Percentiles rank a stretch among this genome's conserved stretches.
These are phyloP conservation scores for Cicer bijugum DNA, from an alignment of 306 rosid species.

Conservation along the genomic window DNA sequence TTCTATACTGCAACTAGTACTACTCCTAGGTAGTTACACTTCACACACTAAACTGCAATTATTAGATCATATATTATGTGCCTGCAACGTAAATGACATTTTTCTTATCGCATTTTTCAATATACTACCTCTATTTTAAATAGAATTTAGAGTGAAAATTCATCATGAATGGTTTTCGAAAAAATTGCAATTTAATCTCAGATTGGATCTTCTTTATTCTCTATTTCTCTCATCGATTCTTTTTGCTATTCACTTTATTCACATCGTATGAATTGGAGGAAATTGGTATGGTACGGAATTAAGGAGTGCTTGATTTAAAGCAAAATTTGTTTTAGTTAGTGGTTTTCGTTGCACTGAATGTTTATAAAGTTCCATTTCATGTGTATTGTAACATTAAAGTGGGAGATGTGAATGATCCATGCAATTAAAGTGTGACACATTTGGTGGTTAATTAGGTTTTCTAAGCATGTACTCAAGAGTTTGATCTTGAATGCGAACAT, in stretches of 20 bases:
- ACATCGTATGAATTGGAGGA: background rate
- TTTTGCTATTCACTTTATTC: background rate
- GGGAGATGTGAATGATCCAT: background rate
- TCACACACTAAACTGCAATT: too few relatives aligned
- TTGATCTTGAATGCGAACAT: background rate
- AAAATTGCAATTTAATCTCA: too few relatives aligned
- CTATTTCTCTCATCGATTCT: background rate
- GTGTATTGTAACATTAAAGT: background rate
- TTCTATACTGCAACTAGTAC: too few relatives aligned
- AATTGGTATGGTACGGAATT: background rate
- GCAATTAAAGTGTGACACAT: background rate
- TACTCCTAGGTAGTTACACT: too few relatives aligned
- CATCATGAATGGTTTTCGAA: too few relatives aligned
- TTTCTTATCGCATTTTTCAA: too few relatives aligned
- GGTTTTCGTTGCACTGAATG: too few relatives aligned
- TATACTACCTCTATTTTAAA: too few relatives aligned
- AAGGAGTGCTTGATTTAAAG: background rate
- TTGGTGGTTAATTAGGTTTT: background rate
- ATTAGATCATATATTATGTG: too few relatives aligned
- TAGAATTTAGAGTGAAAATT: too few relatives aligned
- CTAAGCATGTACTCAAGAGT: background rate
- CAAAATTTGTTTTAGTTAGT: background rate
- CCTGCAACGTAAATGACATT: too few relatives aligned
- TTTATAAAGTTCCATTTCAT: background rate
- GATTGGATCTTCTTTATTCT: too few relatives aligned